Evolutionary conservation across 2,329 filamentous ascomycete genomes (phyloP).

Genomic region (Penicillium verrucosum): DNA sequence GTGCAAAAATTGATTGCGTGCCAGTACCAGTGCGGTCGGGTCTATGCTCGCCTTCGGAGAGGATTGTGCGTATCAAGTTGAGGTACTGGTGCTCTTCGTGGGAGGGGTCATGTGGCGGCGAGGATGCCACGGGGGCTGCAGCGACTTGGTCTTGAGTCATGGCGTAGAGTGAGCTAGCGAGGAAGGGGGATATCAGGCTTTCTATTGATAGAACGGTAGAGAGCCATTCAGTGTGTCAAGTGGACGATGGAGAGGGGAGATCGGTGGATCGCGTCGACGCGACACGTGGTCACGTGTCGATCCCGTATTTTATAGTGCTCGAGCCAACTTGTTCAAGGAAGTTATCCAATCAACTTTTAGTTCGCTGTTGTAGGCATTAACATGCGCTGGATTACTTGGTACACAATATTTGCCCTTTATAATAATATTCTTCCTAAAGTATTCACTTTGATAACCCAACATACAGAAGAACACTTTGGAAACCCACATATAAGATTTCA

Average conservation of each 20-base stretch:
- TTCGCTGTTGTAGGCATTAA: background rate
- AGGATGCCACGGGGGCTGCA: conserved; percentile 8
- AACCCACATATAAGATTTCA: background rate
- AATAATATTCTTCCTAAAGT: background rate
- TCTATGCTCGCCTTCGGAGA: conserved; percentile 78
- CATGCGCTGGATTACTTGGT: background rate
- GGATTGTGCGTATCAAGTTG: conserved; percentile 78
- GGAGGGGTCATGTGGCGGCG: conserved; percentile 27
- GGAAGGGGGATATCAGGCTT: background rate
- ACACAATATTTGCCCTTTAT: background rate
- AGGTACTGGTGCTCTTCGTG: conserved; percentile 97
- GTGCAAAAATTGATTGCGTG: conserved; percentile 84
- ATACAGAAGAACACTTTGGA: background rate
- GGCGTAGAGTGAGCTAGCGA: background rate
- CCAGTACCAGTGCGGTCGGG: conserved; percentile 93
- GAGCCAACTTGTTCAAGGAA: background rate
- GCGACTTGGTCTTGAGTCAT: conserved; percentile 25
- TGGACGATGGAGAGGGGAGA: background rate
- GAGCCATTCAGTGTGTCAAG: background rate
- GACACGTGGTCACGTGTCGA: conserved; percentile 28
- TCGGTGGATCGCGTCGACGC: conserved; percentile 20
- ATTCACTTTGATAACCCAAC: background rate
- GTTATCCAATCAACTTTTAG: background rate
- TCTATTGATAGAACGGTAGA: background rate
- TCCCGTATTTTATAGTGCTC: background rate